Conservation (phyloP, 257 asterid genomes). For the Nicotiana knightiana region DNA sequence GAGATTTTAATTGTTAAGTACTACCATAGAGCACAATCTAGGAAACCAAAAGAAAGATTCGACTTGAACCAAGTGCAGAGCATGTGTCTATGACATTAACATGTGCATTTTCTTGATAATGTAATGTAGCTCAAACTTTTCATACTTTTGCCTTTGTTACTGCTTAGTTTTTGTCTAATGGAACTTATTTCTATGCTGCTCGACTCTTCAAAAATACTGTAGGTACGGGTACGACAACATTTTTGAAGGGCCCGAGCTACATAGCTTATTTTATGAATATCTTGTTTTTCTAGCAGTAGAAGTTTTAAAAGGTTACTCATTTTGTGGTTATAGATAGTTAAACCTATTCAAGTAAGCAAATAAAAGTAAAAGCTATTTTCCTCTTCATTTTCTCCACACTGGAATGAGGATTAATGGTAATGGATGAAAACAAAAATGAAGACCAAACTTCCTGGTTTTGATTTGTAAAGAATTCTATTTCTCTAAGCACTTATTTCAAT, state of each 20-base stretch:
- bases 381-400: too few species aligned
- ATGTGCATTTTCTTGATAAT: conserved; percentile 16
- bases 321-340: background rate
- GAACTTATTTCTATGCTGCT: background rate
- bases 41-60: background rate
- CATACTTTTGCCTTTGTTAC: background rate
- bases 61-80: conserved; percentile 18
- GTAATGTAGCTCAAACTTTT: background rate
- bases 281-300: background rate
- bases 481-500: background rate
- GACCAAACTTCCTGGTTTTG: background rate
- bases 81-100: conserved; percentile 22
- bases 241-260: background rate
- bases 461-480: background rate
- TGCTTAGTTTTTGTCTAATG: background rate
- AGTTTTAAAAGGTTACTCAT: background rate
- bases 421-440: background rate
- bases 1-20: background rate
- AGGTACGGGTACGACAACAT: background rate
- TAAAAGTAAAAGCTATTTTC: background rate
- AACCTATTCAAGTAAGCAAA: background rate
- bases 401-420: background rate
- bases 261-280: background rate
- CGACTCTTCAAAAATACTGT: background rate
- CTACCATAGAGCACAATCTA: background rate